Percentiles rank a stretch among this genome's conserved stretches.
Evolutionary conservation across 345 rosid species (phyloP).

Genomic region (Hirschfeldia incana): DNA sequence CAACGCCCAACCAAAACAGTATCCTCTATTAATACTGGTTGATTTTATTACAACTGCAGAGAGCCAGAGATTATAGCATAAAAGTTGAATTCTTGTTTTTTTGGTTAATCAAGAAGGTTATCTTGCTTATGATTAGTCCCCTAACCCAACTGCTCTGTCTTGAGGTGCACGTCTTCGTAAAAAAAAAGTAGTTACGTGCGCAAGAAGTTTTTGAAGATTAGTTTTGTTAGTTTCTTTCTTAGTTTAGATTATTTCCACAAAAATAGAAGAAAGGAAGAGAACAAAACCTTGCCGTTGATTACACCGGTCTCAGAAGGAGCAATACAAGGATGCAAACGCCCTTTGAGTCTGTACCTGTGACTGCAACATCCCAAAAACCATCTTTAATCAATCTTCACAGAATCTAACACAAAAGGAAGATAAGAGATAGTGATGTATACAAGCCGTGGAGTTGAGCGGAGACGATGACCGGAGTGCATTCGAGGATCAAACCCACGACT

Average conservation of each 20-base stretch:
- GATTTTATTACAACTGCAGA: too few relatives aligned
- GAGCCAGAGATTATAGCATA: too few relatives aligned
- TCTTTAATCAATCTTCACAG: background rate
- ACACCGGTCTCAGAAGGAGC: conserved; percentile 50
- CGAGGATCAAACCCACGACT: conserved; percentile 61
- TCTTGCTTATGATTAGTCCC: background rate
- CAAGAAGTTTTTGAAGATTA: background rate
- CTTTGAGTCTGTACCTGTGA: conserved; percentile 78
- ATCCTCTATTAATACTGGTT: background rate
- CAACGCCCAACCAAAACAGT: background rate
- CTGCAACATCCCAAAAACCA: conserved; percentile 45
- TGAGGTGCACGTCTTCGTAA: background rate
- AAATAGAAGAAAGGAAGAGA: background rate
- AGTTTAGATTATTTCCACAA: background rate
- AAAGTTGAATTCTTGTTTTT: too few relatives aligned
- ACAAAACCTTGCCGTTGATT: conserved; percentile 56
- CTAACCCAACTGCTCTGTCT: background rate
- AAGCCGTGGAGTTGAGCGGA: conserved; percentile 63
- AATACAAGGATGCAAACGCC: conserved; percentile 84
- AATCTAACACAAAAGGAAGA: background rate
- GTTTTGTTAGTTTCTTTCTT: background rate
- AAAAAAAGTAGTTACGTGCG: background rate
- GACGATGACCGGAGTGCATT: conserved; percentile 66
- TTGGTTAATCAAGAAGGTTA: background rate
- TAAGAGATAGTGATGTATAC: conserved; percentile 34